These are phyloP conservation scores for Hsuehochloa calcarea DNA, from an alignment of 176 grass and related monocot genomes.

Conservation along the genomic window DNA sequence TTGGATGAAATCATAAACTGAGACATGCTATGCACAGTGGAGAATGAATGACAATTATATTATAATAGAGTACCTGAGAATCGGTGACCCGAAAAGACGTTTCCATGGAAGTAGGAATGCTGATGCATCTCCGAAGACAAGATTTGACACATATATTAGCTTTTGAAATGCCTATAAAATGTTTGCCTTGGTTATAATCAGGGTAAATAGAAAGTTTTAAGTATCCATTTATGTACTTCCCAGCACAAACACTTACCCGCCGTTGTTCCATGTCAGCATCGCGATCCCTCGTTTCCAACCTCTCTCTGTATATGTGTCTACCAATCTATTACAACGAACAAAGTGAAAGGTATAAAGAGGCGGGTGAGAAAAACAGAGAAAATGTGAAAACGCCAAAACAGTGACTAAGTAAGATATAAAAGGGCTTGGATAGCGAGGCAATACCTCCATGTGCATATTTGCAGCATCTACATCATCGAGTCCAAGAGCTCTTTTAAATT, in stretches of 20 bases:
- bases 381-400: conserved; percentile 3
- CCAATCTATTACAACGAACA: conserved; percentile 69
- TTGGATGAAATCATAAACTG: conserved; percentile 5
- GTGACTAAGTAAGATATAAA: conserved; percentile 24
- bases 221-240: conserved; percentile 21
- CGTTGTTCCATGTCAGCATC: conserved; percentile 76
- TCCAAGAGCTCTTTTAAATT: conserved; percentile 87
- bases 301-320: conserved; percentile 80
- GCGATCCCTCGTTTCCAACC: conserved; percentile 76
- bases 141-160: conserved; percentile 97
- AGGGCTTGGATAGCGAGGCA: conserved; percentile 20
- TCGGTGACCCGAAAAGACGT: conserved; percentile 94
- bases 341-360: conserved; percentile 29
- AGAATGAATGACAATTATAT: neutral
- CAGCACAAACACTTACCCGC: conserved; percentile 51
- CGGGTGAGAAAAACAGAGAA: conserved; percentile 1
- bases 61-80: conserved; percentile 79
- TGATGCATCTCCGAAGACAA: conserved; percentile 92
- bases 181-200: conserved; percentile 34
- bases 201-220: conserved; percentile 8
- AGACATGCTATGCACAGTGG: neutral
- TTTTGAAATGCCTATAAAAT: conserved; percentile 86
- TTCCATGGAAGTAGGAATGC: conserved; percentile 97
- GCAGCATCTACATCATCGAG: conserved; percentile 97
- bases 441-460: conserved; percentile 94